Evolutionary conservation across 2,329 filamentous ascomycete species (phyloP).

Genomic region (Byssothecium circinans): DNA sequence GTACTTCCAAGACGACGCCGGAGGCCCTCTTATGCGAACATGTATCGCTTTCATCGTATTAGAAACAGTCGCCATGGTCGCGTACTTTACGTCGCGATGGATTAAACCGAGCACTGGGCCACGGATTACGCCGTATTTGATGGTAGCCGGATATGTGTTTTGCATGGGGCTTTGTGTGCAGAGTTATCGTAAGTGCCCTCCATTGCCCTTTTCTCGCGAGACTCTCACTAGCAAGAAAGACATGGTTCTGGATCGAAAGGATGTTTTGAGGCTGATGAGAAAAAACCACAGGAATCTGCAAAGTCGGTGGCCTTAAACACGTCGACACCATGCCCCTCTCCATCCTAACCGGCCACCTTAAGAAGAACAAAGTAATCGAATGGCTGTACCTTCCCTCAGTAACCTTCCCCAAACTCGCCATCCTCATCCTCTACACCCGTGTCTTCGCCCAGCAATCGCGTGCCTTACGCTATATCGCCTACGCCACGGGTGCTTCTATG

Average conservation of each 20-base stretch:
- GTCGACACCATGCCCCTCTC: background rate
- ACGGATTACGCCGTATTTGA: background rate
- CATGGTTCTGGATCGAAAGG: too few relatives aligned
- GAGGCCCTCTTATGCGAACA: background rate
- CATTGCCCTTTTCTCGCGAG: too few relatives aligned
- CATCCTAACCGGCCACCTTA: background rate
- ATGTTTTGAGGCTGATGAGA: background rate
- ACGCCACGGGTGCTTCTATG: background rate
- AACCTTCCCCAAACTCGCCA: background rate
- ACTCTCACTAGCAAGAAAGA: too few relatives aligned
- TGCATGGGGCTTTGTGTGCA: background rate
- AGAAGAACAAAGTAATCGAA: background rate
- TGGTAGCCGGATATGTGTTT: background rate
- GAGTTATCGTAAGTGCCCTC: background rate
- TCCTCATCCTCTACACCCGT: background rate
- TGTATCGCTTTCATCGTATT: constrained; percentile 1
- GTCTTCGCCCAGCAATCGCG: background rate
- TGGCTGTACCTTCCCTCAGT: background rate
- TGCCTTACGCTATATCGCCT: background rate
- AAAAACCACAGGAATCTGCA: background rate
- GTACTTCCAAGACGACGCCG: background rate
- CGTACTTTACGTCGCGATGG: background rate
- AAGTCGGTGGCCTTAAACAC: background rate
- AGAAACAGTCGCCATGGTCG: background rate
- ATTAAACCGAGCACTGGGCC: background rate